Percentiles rank a stretch among this genome's conserved stretches.
Conservation (phyloP, 2,329 filamentous ascomycete species). For the Domatiomyces globalis region DNA sequence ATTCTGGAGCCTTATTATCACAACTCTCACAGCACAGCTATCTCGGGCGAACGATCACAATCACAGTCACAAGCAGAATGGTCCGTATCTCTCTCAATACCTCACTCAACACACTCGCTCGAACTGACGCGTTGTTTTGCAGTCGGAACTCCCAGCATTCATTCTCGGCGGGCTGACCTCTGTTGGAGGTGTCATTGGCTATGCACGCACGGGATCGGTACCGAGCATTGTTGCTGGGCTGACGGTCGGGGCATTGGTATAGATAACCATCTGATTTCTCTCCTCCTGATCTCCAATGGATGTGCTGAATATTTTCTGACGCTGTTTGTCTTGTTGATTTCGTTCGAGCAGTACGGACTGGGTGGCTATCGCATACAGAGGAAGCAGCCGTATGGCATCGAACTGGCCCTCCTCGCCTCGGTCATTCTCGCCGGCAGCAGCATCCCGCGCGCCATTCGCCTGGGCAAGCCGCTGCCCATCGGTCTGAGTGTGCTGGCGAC, state of each 20-base stretch:
- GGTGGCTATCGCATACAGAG: slow-evolving; percentile 69
- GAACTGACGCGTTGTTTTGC: background rate
- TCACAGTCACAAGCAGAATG: background rate
- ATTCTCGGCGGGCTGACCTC: slow-evolving; percentile 70
- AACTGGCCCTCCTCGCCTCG: slow-evolving; percentile 78
- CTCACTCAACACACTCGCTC: background rate
- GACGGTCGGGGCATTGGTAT: slow-evolving; percentile 57
- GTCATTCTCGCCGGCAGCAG: slow-evolving; percentile 70
- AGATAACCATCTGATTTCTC: slow-evolving; percentile 7
- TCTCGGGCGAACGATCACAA: background rate
- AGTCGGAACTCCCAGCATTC: slow-evolving; percentile 43
- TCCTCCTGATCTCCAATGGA: slow-evolving; percentile 13
- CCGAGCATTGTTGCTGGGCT: slow-evolving; percentile 77
- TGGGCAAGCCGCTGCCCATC: slow-evolving; percentile 67
- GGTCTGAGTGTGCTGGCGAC: slow-evolving; percentile 64
- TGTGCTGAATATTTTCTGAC: background rate
- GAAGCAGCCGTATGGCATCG: slow-evolving; percentile 64
- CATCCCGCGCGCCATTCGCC: slow-evolving; percentile 72
- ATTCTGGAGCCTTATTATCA: too few species aligned
- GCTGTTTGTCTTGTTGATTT: background rate
- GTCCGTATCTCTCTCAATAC: background rate
- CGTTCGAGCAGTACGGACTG: slow-evolving; percentile 47
- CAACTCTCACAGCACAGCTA: too few species aligned
- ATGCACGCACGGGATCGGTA: slow-evolving; percentile 66
- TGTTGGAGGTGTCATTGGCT: slow-evolving; percentile 75